Percentiles rank a stretch among this genome's conserved stretches.
phyloP scores from a whole-genome alignment of 2,329 filamentous ascomycete genomes.

The Shiraia bambusicola region DNA sequence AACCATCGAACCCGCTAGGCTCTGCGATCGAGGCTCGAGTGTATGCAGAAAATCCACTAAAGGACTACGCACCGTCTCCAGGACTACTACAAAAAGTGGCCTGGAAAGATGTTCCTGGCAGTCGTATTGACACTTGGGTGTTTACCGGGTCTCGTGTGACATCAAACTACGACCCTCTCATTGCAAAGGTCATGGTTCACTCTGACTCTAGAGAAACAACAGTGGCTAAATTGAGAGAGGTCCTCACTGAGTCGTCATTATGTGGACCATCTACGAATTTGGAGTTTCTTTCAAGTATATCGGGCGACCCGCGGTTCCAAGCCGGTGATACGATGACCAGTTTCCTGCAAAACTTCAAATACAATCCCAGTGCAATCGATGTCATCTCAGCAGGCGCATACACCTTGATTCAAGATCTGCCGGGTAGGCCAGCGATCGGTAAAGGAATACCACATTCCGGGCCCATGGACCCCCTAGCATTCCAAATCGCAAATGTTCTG shows the following conservation, averaged over 20 bases:
- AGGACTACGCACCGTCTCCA: constrained; percentile 60
- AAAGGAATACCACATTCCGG: constrained; percentile 61
- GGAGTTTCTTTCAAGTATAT: constrained; percentile 56
- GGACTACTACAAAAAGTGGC: constrained; percentile 60
- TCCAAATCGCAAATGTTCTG: constrained; percentile 60
- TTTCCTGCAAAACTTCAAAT: constrained; percentile 56
- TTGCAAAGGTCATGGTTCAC: constrained; percentile 62
- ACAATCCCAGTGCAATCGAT: constrained; percentile 55
- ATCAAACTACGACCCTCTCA: constrained; percentile 59
- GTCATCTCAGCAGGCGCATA: constrained; percentile 59
- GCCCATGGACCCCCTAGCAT: constrained; percentile 63
- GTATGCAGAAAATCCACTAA: constrained; percentile 61
- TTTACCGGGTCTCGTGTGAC: constrained; percentile 59
- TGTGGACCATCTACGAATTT: constrained; percentile 60
- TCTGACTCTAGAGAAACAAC: constrained; percentile 45
- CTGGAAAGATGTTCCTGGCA: constrained; percentile 53
- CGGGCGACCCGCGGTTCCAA: constrained; percentile 50
- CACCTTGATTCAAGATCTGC: constrained; percentile 61
- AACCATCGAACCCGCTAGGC: constrained; percentile 48
- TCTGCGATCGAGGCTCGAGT: constrained; percentile 57
- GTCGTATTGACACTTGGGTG: constrained; percentile 66
- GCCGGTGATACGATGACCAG: constrained; percentile 59
- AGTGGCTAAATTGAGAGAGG: constrained; percentile 47
- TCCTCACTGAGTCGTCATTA: constrained; percentile 51
- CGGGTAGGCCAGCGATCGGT: constrained; percentile 58